Evolutionary conservation across 768 basidiomycete genomes (phyloP), one percentile per base, ranked within the genome.

Genomic region (Pholiota microspora): DNA sequence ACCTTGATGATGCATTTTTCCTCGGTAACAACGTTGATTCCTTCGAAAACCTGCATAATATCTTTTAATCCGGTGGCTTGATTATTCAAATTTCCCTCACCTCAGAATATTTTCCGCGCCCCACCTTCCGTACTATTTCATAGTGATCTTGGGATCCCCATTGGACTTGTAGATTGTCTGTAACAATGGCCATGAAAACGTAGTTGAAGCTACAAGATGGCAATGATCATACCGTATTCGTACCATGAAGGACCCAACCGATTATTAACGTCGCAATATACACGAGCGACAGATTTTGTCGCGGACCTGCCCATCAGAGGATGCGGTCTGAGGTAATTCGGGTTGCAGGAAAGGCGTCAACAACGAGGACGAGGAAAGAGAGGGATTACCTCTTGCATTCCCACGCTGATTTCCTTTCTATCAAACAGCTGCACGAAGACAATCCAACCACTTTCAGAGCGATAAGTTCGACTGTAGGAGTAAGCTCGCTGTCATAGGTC

Each of bases 1-100:
- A 98, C 96, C 71, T 98, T 98, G 77, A 98, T 94, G 72, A 96
- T 96, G 70, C 94, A 95, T 73, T 95, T 95, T 73, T 92, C 89
- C 64, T 93, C 90, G 57, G 87, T 89, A 49, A 89, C 84, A 57
- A 94, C 85, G 69, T 95, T 92, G 65, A 96, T 84, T 6, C 94
- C 94, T 71, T 96, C 94, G 62, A 96, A 96, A 55, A 93, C 91
- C 91, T 92, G 64, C 3, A 25, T 45, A 58, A 62, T 35, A 29
- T 38, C 38, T 57, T 56, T 59, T 24, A 57, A 35, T 34, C 47
- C 40, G 13, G 47, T 27, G 55, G 42, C 16, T 34, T 48, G 38
- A 55, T 3, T 18, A 34, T 12, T 47, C 25, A 55, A 51, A 36
- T 38, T 35, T 28, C 28, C 62, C 74, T 50, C 57, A 92, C 94